A percentile compares a stretch with the other conserved stretches of the same genome.
These are phyloP conservation scores for Colletotrichum sublineola DNA, from an alignment of 2,329 filamentous ascomycete species.

Conservation along the genomic window DNA sequence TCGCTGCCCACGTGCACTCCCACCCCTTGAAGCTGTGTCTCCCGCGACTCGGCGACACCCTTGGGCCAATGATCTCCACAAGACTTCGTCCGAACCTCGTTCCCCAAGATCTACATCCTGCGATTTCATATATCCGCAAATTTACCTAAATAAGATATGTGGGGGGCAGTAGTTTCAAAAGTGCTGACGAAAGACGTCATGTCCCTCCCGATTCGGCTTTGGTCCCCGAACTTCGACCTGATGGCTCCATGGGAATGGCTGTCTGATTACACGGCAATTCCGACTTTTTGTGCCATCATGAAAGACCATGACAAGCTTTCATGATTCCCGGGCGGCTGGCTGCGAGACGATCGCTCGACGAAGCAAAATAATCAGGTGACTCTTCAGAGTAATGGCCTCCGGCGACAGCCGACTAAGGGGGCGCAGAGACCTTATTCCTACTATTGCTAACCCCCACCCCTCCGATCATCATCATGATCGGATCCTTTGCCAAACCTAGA, in stretches of 20 bases:
- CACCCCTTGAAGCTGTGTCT: too few relatives aligned
- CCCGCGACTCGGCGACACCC: not conserved
- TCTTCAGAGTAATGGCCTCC: too few relatives aligned
- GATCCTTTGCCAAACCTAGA: not conserved
- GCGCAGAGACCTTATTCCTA: not conserved
- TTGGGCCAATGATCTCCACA: not conserved
- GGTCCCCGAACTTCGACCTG: not conserved
- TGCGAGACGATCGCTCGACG: not conserved
- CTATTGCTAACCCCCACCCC: not conserved
- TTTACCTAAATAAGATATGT: too few relatives aligned
- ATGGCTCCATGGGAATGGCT: not conserved
- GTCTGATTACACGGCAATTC: too few relatives aligned
- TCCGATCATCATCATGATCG: not conserved
- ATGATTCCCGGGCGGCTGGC: not conserved
- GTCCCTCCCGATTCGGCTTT: not conserved
- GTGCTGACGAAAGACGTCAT: not conserved
- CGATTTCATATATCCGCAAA: too few relatives aligned
- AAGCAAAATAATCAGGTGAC: not conserved
- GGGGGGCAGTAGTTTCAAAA: not conserved
- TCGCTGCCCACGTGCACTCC: not conserved
- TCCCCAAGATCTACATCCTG: not conserved
- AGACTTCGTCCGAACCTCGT: not conserved
- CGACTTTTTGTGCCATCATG: not conserved
- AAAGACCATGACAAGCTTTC: not conserved
- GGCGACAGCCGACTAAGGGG: not conserved